These are phyloP conservation scores for Quercus agrifolia DNA, from an alignment of 306 rosid species.

Conservation along the genomic window DNA sequence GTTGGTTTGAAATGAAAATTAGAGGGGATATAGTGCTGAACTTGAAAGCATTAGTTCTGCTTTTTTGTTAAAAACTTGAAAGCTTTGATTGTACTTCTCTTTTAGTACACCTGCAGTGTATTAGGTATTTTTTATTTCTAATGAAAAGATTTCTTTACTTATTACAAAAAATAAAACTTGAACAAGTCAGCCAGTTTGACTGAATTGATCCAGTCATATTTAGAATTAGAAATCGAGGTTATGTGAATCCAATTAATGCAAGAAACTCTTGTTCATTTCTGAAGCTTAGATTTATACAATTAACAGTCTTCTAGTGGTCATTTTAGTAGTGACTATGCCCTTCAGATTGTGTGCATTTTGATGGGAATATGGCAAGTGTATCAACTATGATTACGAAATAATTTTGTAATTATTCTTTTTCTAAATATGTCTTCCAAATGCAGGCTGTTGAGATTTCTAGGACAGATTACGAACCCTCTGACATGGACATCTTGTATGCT, in stretches of 20 bases:
- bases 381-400: neutral
- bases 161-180: neutral
- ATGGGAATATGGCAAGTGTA: constrained; percentile 8
- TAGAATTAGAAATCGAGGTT: neutral
- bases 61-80: neutral
- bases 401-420: neutral
- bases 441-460: constrained; percentile 74
- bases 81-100: too few species aligned
- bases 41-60: neutral
- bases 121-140: too few species aligned
- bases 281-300: neutral
- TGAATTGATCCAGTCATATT: neutral
- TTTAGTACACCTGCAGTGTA: too few species aligned
- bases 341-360: constrained; percentile 6
- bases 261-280: neutral
- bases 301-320: neutral
- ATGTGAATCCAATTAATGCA: neutral
- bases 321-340: neutral
- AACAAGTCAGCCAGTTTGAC: neutral
- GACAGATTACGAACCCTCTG: constrained; percentile 56
- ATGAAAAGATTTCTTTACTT: too few species aligned
- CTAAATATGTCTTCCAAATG: constrained; percentile 9
- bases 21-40: neutral
- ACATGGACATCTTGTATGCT: constrained; percentile 68
- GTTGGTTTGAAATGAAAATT: neutral